Percentiles rank a stretch among this genome's conserved stretches.
These are phyloP conservation scores for Diaporthe batatas DNA, from an alignment of 2,329 filamentous ascomycete genomes.

Conservation along the genomic window DNA sequence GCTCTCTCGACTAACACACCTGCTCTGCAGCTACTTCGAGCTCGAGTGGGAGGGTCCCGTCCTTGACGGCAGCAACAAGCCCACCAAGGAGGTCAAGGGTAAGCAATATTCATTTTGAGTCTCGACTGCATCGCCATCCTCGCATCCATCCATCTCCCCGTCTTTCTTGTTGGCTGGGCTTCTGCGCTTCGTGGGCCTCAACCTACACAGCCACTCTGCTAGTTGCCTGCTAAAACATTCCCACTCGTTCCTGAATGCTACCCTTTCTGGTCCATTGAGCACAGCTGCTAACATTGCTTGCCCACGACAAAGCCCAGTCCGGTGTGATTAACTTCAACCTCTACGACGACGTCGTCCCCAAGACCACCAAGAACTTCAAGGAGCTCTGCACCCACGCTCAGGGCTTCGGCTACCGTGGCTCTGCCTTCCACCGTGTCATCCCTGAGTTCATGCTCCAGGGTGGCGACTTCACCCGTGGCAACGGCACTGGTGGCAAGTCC, in stretches of 20 bases:
- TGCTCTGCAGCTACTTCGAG: slow-evolving; percentile 74
- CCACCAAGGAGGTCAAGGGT: slow-evolving; percentile 71
- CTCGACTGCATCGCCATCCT: slow-evolving; percentile 3
- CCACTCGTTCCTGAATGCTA: slow-evolving; percentile 1
- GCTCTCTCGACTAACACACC: slow-evolving; percentile 37
- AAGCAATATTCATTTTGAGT: slow-evolving; percentile 53
- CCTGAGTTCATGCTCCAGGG: slow-evolving; percentile 96
- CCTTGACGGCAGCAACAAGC: slow-evolving; percentile 70
- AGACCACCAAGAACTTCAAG: slow-evolving; percentile 88
- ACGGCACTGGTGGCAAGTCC: slow-evolving; percentile 91
- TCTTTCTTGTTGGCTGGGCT: not conserved
- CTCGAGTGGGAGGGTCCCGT: slow-evolving; percentile 79
- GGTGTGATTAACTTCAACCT: slow-evolving; percentile 92
- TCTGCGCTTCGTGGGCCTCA: not conserved
- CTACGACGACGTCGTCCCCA: slow-evolving; percentile 87
- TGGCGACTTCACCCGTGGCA: slow-evolving; percentile 93
- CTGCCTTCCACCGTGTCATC: slow-evolving; percentile 93
- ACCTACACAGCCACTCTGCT: slow-evolving; percentile 14
- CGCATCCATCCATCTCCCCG: not conserved
- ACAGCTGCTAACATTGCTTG: slow-evolving; percentile 17
- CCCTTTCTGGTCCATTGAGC: not conserved
- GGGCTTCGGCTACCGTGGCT: slow-evolving; percentile 86
- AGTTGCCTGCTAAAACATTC: slow-evolving; percentile 25
- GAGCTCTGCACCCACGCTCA: slow-evolving; percentile 85
- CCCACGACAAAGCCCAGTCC: slow-evolving; percentile 69